Evolutionary conservation across 1,139 yeast genomes (phyloP).

Genomic region (Candida freyschussii): DNA sequence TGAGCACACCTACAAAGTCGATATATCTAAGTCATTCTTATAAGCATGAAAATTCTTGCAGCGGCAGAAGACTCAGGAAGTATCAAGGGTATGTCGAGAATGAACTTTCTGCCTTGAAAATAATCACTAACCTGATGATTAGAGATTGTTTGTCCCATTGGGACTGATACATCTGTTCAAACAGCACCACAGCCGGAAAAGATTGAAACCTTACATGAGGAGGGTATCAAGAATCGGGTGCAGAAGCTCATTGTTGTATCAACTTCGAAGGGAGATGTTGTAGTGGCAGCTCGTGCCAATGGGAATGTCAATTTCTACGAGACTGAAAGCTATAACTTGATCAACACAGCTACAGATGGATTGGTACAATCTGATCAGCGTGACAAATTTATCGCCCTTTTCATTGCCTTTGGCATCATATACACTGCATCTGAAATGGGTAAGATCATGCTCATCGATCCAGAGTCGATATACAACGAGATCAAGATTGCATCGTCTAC

Average conservation of each 20-base stretch:
- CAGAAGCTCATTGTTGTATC: constrained; percentile 18
- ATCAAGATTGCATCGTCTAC: constrained; percentile 18
- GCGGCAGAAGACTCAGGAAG: constrained; percentile 18
- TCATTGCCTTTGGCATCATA: constrained; percentile 19
- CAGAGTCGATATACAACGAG: constrained; percentile 18
- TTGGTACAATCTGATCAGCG: constrained; percentile 14
- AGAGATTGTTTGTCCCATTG: constrained; percentile 51
- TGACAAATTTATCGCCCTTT: constrained; percentile 20
- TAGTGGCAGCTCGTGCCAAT: constrained; percentile 28
- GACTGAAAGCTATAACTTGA: constrained; percentile 16
- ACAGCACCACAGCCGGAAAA: constrained; percentile 51
- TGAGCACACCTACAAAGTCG: too few relatives aligned
- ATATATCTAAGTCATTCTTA: too few relatives aligned
- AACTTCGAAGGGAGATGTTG: constrained; percentile 18
- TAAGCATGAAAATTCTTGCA: constrained; percentile 17
- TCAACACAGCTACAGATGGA: constrained; percentile 33
- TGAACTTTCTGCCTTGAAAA: neutral
- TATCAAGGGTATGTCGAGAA: constrained; percentile 10
- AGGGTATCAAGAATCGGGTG: constrained; percentile 30
- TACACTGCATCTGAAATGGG: constrained; percentile 46
- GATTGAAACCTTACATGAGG: constrained; percentile 37
- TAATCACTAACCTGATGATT: constrained; percentile 1
- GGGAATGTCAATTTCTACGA: constrained; percentile 27
- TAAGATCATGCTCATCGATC: constrained; percentile 38
- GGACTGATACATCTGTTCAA: constrained; percentile 66